A percentile compares a stretch with the other conserved stretches of the same genome.
phyloP scores from a whole-genome alignment of 495 filamentous ascomycete species.

The Daldinia concentrica region DNA sequence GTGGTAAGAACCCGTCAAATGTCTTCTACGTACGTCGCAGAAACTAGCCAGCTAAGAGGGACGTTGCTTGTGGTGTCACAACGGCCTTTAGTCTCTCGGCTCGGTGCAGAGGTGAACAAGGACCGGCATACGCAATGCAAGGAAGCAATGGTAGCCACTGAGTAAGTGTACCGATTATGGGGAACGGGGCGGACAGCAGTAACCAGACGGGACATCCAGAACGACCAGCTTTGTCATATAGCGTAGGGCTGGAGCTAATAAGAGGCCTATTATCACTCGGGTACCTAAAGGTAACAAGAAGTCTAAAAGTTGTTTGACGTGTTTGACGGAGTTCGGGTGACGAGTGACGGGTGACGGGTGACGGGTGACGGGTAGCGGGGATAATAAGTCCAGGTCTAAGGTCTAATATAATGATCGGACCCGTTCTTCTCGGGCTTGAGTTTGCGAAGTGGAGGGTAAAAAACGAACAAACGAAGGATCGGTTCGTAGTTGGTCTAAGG shows the following conservation, averaged over 20 bases:
- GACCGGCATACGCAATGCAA: constrained; percentile 40
- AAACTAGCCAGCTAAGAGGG: constrained; percentile 23
- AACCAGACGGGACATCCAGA: constrained; percentile 34
- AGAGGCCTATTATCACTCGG: constrained; percentile 22
- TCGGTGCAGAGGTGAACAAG: constrained; percentile 44
- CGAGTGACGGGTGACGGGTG: constrained; percentile 21
- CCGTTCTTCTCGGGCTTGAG: constrained; percentile 12
- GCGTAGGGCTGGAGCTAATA: constrained; percentile 13
- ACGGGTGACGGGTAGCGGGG: constrained; percentile 25
- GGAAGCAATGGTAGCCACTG: constrained; percentile 34
- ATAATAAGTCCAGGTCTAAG: constrained; percentile 16
- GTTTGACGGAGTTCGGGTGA: constrained; percentile 30
- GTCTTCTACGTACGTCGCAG: constrained; percentile 33
- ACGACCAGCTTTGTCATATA: constrained; percentile 25
- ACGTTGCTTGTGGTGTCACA: constrained; percentile 39
- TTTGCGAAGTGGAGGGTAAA: constrained; percentile 7
- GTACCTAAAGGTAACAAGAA: background rate
- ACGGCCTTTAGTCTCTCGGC: constrained; percentile 40
- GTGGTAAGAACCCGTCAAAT: constrained; percentile 17
- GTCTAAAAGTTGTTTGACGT: constrained; percentile 7
- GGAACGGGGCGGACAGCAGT: constrained; percentile 21
- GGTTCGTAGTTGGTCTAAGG: constrained; percentile 16
- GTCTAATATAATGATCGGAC: constrained; percentile 27
- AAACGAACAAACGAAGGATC: constrained; percentile 18
- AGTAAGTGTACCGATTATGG: constrained; percentile 26